phyloP scores from a whole-genome alignment of 345 rosid species.

The Cardamine resedifolia region DNA sequence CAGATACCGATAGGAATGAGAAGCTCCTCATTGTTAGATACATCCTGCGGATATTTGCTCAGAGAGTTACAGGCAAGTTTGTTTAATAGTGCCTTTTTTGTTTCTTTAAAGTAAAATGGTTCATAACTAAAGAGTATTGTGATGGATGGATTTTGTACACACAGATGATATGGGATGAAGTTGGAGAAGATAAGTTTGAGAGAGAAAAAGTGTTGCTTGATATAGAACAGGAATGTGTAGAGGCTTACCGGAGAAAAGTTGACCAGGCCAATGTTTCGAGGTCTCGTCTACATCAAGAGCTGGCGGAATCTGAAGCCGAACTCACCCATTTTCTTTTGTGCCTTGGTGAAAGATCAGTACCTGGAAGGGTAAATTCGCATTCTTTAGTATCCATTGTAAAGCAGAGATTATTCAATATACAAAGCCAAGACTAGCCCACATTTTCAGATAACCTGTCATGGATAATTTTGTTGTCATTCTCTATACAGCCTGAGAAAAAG shows the following conservation, averaged over 20 bases:
- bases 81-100: not conserved
- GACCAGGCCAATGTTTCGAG: slow-evolving; percentile 90
- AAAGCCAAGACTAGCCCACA: not conserved
- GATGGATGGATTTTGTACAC: not conserved
- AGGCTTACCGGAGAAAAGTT: slow-evolving; percentile 91
- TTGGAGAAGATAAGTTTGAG: slow-evolving; percentile 75
- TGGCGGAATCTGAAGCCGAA: slow-evolving; percentile 97
- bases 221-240: slow-evolving; percentile 87
- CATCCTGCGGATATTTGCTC: slow-evolving; percentile 85
- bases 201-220: slow-evolving; percentile 85
- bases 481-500: slow-evolving; percentile 82
- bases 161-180: slow-evolving; percentile 99
- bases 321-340: slow-evolving; percentile 92
- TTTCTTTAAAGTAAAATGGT: not conserved
- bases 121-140: not conserved
- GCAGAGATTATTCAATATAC: not conserved
- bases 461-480: slow-evolving; percentile 10
- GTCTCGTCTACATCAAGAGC: slow-evolving; percentile 93
- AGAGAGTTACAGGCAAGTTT: slow-evolving; percentile 84
- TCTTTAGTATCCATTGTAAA: not conserved
- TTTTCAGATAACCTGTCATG: not conserved
- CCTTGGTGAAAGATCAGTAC: slow-evolving; percentile 92
- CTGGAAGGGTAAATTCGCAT: slow-evolving; percentile 75
- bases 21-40: slow-evolving; percentile 62
- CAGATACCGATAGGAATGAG: slow-evolving; percentile 64